Conservation (phyloP, 2,329 filamentous ascomycete genomes). For the Pseudocercospora crystallina region DNA sequence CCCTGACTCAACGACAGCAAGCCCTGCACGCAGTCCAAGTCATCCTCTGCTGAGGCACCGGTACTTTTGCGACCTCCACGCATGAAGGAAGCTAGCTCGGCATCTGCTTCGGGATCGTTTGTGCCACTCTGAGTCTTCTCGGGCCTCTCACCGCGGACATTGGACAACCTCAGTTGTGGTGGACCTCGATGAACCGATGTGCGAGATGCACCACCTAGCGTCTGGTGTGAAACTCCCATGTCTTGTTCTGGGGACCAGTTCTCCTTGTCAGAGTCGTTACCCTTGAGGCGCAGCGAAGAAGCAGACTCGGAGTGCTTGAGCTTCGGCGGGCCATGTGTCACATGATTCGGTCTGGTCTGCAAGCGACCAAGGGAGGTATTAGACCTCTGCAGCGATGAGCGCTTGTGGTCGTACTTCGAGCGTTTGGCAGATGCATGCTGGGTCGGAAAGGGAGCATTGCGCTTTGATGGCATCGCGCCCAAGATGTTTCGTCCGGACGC, state of each 20-base stretch:
- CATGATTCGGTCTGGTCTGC: conserved; percentile 19
- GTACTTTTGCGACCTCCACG: conserved; percentile 46
- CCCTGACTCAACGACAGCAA: conserved; percentile 85
- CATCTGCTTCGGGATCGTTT: conserved; percentile 51
- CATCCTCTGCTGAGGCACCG: conserved; percentile 51
- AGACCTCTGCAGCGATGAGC: conserved; percentile 32
- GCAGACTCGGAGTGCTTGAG: conserved; percentile 33
- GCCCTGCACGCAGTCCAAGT: conserved; percentile 88
- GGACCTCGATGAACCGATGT: neutral
- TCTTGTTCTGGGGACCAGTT: conserved; percentile 69
- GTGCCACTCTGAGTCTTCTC: conserved; percentile 25
- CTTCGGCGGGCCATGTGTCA: conserved; percentile 13
- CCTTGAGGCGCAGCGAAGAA: conserved; percentile 47
- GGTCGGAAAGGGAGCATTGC: conserved; percentile 52
- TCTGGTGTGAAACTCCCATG: neutral
- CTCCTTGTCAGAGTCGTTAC: conserved; percentile 88
- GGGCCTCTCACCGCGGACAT: neutral
- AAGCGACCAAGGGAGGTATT: conserved; percentile 34
- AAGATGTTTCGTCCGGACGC: conserved; percentile 58
- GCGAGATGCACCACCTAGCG: conserved; percentile 15
- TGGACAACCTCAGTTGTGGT: neutral
- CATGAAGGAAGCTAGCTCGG: conserved; percentile 75
- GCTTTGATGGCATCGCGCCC: conserved; percentile 60
- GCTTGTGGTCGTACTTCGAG: conserved; percentile 50
- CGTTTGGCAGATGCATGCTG: conserved; percentile 31